Percentiles rank a stretch among this genome's conserved stretches.
These are phyloP conservation scores for Erysiphe neolycopersici DNA, from an alignment of 2,329 filamentous ascomycete species.

Conservation along the genomic window DNA sequence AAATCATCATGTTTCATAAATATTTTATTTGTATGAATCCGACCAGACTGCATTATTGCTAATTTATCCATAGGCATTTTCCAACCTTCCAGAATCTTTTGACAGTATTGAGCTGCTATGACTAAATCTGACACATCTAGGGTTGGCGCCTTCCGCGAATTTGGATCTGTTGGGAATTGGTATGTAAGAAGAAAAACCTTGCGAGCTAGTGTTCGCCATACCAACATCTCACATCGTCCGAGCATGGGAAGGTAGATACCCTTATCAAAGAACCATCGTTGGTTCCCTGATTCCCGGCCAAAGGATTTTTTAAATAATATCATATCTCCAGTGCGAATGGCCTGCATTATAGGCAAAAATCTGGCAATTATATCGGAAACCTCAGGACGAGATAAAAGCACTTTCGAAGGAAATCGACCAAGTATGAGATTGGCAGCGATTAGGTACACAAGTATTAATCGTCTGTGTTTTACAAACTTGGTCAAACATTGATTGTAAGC, in stretches of 20 bases:
- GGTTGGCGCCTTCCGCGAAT: slow-evolving; percentile 39
- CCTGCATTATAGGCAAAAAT: slow-evolving; percentile 46
- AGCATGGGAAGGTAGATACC: slow-evolving; percentile 50
- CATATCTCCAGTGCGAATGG: slow-evolving; percentile 51
- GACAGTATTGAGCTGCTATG: slow-evolving; percentile 33
- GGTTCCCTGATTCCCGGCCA: slow-evolving; percentile 23
- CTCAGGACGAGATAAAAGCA: slow-evolving; percentile 43
- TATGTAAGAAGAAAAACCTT: slow-evolving; percentile 58
- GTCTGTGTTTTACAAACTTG: slow-evolving; percentile 49
- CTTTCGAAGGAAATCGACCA: slow-evolving; percentile 49
- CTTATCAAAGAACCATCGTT: slow-evolving; percentile 48
- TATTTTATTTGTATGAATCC: slow-evolving; percentile 20
- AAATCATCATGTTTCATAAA: slow-evolving; percentile 20
- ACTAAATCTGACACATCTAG: slow-evolving; percentile 46
- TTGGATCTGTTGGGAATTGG: slow-evolving; percentile 31
- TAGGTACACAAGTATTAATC: slow-evolving; percentile 58
- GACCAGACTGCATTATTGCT: slow-evolving; percentile 9
- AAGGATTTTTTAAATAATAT: slow-evolving; percentile 45
- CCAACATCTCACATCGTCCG: slow-evolving; percentile 51
- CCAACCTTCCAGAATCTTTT: slow-evolving; percentile 34
- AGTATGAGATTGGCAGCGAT: slow-evolving; percentile 62
- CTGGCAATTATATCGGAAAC: slow-evolving; percentile 33
- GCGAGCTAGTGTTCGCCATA: slow-evolving; percentile 62
- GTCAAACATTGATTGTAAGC: slow-evolving; percentile 56
- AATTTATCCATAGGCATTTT: slow-evolving; percentile 10